A percentile compares a stretch with the other conserved stretches of the same genome.
Conservation (phyloP, 106 monocot genomes). For the Dendrobium chrysotoxum region DNA sequence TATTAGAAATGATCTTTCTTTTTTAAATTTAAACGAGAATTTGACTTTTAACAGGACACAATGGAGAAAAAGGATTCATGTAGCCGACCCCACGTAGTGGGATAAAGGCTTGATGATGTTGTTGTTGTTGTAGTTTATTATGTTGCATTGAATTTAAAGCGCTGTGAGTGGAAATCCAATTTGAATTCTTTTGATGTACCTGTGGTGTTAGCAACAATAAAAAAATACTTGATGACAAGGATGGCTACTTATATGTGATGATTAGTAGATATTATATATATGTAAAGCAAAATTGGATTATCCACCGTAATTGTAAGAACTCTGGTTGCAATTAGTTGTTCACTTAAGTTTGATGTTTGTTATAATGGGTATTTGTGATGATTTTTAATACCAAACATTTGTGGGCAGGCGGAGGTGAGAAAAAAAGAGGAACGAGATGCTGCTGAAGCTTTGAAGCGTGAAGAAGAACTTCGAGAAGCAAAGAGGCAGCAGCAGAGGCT, state of each 20-base stretch:
- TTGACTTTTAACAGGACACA: no score
- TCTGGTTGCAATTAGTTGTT: not conserved
- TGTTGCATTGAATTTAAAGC: no score
- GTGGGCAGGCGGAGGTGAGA: slow-evolving; percentile 66
- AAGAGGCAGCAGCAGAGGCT: slow-evolving; percentile 96
- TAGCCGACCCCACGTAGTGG: no score
- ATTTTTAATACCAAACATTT: not conserved
- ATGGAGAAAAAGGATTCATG: no score
- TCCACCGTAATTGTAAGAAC: not conserved
- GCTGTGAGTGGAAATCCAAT: not conserved
- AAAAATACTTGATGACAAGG: not conserved
- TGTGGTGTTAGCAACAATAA: not conserved
- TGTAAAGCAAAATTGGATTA: not conserved
- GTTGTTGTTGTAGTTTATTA: no score
- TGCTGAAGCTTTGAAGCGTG: slow-evolving; percentile 91
- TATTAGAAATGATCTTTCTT: no score
- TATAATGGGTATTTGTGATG: not conserved
- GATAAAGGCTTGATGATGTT: no score
- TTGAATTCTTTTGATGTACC: not conserved
- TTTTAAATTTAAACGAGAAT: no score
- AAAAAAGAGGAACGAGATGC: slow-evolving; percentile 95
- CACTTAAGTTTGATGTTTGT: not conserved
- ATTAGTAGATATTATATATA: not conserved
- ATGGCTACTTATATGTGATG: not conserved
- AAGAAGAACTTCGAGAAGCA: slow-evolving; percentile 93